Evolutionary conservation across 2,329 filamentous ascomycete species (phyloP), one percentile per base, ranked within the genome.

Genomic region (Arthrobotrys entomopaga): DNA sequence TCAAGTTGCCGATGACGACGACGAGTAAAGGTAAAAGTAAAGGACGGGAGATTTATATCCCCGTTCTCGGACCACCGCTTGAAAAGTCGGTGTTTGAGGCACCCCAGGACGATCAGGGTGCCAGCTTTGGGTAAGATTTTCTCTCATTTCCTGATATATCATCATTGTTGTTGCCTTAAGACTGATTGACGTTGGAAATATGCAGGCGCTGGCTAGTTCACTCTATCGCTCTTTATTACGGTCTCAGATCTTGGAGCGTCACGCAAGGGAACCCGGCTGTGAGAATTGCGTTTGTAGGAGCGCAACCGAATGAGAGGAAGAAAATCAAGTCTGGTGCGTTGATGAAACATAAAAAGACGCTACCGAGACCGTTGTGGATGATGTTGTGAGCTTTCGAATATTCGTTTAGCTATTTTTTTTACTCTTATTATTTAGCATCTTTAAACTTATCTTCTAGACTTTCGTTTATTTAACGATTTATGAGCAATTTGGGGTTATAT

Each of bases 141-240:
- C 61, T 48, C 24, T 64, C 60, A 11, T 63, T 60, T 4, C 76
- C 72, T 53, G 61, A 43, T 8, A 13, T 20, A 50, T 20, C 5
- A 34, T 34, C 3, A 34, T 34, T 34, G 29, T 8, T 34, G 6
- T 34, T 20, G 22, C 8, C 1, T 6, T 8, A 50, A 50, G 20
- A 19, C 13, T 42, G 46, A 46, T 8, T 40, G 34, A 77, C 77
- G 75, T 40, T 38, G 11, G 20, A 16, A 10, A 15, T 26, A 11
- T 56, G 54, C 75, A 94, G 91, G 77, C 91, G 94, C 76, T 98
- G 93, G 91, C 87, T 98, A 63, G 92, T 96, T 0, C 93, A 98
- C 82, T 91, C 91, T 69, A 93, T 98, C 76, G 94, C 92, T 8
- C 88, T 90, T 46, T 98, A 98, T 81, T 98, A 98, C 80, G 93